Percentiles rank a stretch among this genome's conserved stretches.
Conservation (phyloP, 306 rosid genomes). For the Crataegus laevigata region DNA sequence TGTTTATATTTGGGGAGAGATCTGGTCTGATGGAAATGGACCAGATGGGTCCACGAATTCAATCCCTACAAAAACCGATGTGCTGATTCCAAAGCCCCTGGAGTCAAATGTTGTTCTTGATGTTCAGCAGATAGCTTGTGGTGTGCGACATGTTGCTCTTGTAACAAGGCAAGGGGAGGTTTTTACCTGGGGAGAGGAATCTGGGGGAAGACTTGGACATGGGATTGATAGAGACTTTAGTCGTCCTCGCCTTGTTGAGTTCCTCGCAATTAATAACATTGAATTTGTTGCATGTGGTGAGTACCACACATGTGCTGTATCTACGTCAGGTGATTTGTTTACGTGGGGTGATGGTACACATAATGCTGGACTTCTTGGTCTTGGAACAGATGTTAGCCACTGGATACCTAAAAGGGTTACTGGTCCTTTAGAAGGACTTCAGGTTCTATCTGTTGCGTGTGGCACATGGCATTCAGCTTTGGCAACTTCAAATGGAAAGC, state of each 20-base stretch:
- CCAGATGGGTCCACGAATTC: constrained; percentile 49
- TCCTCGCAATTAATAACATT: constrained; percentile 48
- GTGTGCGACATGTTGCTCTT: constrained; percentile 69
- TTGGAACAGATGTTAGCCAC: constrained; percentile 73
- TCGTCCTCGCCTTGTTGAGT: constrained; percentile 71
- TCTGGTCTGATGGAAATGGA: constrained; percentile 57
- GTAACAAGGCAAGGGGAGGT: constrained; percentile 96
- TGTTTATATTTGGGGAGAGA: constrained; percentile 86
- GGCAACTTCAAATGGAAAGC: constrained; percentile 63
- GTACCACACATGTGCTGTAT: constrained; percentile 76
- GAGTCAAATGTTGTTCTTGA: constrained; percentile 89
- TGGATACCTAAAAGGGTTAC: constrained; percentile 69
- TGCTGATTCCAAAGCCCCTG: constrained; percentile 63
- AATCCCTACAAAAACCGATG: constrained; percentile 42
- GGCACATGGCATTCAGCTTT: constrained; percentile 94
- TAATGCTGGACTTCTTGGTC: constrained; percentile 82
- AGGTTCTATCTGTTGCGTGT: constrained; percentile 80
- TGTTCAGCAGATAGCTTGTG: constrained; percentile 74
- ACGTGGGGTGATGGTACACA: constrained; percentile 92
- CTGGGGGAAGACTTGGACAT: constrained; percentile 91
- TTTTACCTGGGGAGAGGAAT: constrained; percentile 98
- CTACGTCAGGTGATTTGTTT: constrained; percentile 70
- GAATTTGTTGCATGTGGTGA: constrained; percentile 83
- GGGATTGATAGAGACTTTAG: constrained; percentile 63
- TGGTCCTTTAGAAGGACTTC: constrained; percentile 75